Evolutionary conservation across 305 asterid genomes (phyloP).

Genomic region (Solanum hybrid): DNA sequence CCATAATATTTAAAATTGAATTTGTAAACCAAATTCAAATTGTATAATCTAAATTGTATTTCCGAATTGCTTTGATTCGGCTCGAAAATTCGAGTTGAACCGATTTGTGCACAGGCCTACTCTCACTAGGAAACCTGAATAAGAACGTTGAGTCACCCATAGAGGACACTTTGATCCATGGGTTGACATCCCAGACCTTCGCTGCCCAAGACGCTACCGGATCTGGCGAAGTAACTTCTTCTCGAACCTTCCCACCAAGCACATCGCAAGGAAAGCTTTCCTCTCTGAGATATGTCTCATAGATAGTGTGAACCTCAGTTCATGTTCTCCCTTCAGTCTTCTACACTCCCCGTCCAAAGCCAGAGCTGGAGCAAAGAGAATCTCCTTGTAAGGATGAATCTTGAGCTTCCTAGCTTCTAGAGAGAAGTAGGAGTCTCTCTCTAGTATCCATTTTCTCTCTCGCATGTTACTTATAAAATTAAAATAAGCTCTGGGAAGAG

Average conservation of each 20-base stretch:
- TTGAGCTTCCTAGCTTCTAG: neutral
- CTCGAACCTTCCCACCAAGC: neutral
- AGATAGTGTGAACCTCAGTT: neutral
- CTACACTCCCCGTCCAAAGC: neutral
- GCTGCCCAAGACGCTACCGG: neutral
- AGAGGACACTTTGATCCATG: neutral
- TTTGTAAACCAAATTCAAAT: neutral
- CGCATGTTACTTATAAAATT: neutral
- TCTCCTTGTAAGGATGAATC: neutral
- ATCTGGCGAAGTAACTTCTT: neutral
- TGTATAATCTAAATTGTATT: neutral
- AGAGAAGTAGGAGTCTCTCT: neutral
- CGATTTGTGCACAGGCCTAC: neutral
- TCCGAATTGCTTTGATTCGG: neutral
- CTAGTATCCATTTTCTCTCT: neutral
- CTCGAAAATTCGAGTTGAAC: neutral
- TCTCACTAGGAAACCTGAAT: neutral
- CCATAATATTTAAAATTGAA: neutral
- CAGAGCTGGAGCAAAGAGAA: neutral
- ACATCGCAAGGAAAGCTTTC: neutral
- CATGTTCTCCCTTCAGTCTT: neutral
- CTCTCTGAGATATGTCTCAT: neutral
- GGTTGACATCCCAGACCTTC: neutral
- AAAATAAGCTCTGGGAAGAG: neutral
- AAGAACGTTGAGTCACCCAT: neutral